These are phyloP conservation scores for Zygotorulaspora sp. DNA, from an alignment of 805 yeast genomes.

Conservation along the genomic window DNA sequence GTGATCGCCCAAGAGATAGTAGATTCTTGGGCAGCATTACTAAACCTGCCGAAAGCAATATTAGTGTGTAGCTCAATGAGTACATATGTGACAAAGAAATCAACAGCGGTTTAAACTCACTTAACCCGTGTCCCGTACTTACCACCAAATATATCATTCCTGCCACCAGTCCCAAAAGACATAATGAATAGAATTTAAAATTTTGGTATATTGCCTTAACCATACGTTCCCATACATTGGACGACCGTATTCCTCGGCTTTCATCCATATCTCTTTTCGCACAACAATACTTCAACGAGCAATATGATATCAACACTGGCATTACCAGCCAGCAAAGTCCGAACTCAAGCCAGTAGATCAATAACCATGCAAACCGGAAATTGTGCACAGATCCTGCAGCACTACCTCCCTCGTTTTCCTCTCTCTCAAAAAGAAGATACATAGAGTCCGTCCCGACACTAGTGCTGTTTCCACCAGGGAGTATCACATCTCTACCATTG, in stretches of 20 bases:
- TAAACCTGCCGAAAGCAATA: constrained; percentile 29
- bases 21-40: constrained; percentile 28
- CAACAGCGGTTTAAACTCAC: constrained; percentile 29
- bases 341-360: constrained; percentile 32
- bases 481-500: constrained; percentile 1
- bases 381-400: constrained; percentile 7
- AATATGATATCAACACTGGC: constrained; percentile 33
- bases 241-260: constrained; percentile 2
- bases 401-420: background rate
- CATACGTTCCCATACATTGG: constrained; percentile 18
- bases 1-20: constrained; percentile 11
- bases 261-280: constrained; percentile 9
- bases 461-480: constrained; percentile 2
- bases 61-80: constrained; percentile 29
- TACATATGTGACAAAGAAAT: constrained; percentile 33
- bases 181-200: constrained; percentile 29
- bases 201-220: constrained; percentile 25
- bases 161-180: constrained; percentile 20
- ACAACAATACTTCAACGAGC: constrained; percentile 26
- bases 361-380: constrained; percentile 23
- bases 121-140: constrained; percentile 24
- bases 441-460: background rate
- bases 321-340: constrained; percentile 31
- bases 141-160: constrained; percentile 27
- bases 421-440: background rate